Percentiles rank a stretch among this genome's conserved stretches.
Conservation (phyloP, 2,329 filamentous ascomycete species). For the Arachnomyces sp. region DNA sequence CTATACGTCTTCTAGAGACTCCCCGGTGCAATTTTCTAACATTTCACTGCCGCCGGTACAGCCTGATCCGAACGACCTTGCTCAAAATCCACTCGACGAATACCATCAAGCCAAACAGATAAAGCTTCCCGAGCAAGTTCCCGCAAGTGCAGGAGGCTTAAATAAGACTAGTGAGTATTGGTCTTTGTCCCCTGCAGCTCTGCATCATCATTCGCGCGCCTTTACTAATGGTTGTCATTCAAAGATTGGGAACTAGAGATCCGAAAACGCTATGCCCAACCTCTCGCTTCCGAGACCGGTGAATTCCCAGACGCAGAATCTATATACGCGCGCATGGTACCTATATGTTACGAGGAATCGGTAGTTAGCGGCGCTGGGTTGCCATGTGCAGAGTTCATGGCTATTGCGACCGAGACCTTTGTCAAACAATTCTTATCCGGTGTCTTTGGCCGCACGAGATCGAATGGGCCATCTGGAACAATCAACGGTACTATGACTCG, state of each 20-base stretch:
- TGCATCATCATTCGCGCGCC: background rate
- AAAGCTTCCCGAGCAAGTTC: constrained; percentile 52
- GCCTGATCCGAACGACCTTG: constrained; percentile 28
- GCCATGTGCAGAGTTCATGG: constrained; percentile 51
- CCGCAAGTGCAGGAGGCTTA: constrained; percentile 61
- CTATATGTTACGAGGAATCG: constrained; percentile 58
- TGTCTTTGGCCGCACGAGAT: constrained; percentile 46
- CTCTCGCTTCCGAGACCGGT: constrained; percentile 52
- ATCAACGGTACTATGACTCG: constrained; percentile 69
- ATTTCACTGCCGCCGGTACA: constrained; percentile 12
- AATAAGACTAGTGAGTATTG: constrained; percentile 64
- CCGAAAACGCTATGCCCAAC: constrained; percentile 55
- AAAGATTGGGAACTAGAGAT: constrained; percentile 57
- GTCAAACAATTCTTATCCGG: constrained; percentile 52
- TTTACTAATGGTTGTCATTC: constrained; percentile 3
- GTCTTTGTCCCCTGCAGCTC: background rate
- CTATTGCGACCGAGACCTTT: constrained; percentile 53
- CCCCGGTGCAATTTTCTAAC: background rate
- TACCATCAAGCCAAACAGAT: constrained; percentile 40
- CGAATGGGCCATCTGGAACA: constrained; percentile 54
- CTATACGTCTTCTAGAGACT: background rate
- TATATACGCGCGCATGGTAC: constrained; percentile 52
- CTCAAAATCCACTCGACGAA: constrained; percentile 31
- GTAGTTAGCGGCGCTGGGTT: constrained; percentile 45
- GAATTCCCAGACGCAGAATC: constrained; percentile 54